phyloP scores from a whole-genome alignment of 2,329 filamentous ascomycete genomes.

The Colletotrichum phormii region DNA sequence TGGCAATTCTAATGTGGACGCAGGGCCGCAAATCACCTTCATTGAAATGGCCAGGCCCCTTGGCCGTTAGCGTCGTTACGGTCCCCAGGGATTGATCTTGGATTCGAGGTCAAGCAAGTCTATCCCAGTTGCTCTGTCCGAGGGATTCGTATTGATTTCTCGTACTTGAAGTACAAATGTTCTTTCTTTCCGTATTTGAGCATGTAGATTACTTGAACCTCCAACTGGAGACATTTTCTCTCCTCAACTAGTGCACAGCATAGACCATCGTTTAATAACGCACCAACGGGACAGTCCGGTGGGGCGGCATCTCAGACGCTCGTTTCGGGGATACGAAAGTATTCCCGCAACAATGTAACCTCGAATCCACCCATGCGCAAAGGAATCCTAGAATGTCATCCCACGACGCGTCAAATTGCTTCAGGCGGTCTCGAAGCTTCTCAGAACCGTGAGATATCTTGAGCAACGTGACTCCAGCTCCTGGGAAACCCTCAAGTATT shows the following conservation, averaged over 20 bases:
- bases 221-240: neutral
- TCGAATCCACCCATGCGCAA: neutral
- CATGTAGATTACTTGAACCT: neutral
- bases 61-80: neutral
- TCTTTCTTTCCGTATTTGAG: too few species aligned
- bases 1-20: neutral
- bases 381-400: neutral
- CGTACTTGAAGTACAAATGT: too few species aligned
- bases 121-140: neutral
- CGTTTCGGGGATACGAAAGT: neutral
- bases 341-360: neutral
- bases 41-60: neutral
- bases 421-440: neutral
- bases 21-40: neutral
- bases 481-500: too few species aligned
- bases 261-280: neutral
- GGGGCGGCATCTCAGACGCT: neutral
- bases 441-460: neutral
- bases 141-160: neutral
- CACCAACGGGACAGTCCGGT: neutral
- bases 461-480: neutral
- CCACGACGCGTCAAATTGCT: neutral
- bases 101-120: neutral
- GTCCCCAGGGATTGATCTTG: neutral
- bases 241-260: neutral